Base-by-base conservation (phyloP, 2,329 filamentous ascomycete species). In the Didymella arachidicola region DNA sequence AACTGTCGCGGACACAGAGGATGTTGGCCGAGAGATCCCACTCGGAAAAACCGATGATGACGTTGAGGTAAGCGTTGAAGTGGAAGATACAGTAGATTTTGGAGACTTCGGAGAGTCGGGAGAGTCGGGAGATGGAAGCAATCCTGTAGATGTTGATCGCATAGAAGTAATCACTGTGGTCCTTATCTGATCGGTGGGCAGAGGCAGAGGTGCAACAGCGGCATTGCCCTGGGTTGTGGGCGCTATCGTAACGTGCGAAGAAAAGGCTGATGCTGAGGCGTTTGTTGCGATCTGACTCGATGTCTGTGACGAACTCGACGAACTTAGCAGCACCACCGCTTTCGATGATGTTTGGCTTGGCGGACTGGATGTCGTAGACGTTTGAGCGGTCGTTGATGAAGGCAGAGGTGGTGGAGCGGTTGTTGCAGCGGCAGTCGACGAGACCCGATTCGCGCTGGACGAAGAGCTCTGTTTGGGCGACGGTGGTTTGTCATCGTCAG, bases 401-500 rank as follows among this genome's bases (percentile, higher is more conserved):
- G 39, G 22, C 25, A 43, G 7, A 12, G 19, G 27, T 10, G 27
- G 6, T 18, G 45, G 2, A 41, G 16, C 53, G 19, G 50, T 44
- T 6, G 29, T 25, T 22, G 44, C 19, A 14, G 44, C 22, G 1
- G 52, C 27, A 57, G 49, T 53, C 11, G 48, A 29, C 2, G 44
- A 27, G 42, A 47, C 22, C 48, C 53, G 56, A 14, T 38, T 41
- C 2, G 27, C 45, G 32, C 29, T 43, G 32, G 54, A 14, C 41
- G 56, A 16, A 44, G 30, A 36, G 22, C 44, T 60, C 39, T 58
- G 22, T 29, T 44, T 29, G 38, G 63, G 62, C 18, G 62, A 68
- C 1, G 60, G 53, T 38, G 59, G 62, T 36, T 62, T 58, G 14
- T 64, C 64, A 49, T 59, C 57, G 18, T 71, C 60, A 16, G 62